These are phyloP conservation scores for Penicillium pancosmium DNA, from an alignment of 495 filamentous ascomycete species.

Conservation along the genomic window DNA sequence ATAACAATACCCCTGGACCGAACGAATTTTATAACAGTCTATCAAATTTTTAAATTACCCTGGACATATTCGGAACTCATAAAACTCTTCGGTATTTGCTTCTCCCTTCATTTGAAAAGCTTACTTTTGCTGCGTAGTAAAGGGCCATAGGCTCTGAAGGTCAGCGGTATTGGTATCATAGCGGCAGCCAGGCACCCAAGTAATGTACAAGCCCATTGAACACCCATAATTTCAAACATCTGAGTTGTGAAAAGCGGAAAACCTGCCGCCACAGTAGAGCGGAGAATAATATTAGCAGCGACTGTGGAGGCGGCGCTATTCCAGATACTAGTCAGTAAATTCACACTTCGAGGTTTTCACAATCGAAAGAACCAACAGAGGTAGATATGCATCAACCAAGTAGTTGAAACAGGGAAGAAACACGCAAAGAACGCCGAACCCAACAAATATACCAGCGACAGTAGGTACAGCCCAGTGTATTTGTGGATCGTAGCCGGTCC, in stretches of 20 bases:
- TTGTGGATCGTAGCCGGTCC: constrained; percentile 37
- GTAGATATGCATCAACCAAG: constrained; percentile 50
- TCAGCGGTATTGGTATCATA: constrained; percentile 72
- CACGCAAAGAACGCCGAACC: constrained; percentile 40
- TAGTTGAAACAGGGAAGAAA: constrained; percentile 48
- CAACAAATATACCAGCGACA: constrained; percentile 34
- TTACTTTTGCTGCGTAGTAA: constrained; percentile 37
- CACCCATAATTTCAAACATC: constrained; percentile 79
- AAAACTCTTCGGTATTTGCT: too few species aligned
- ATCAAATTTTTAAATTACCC: too few species aligned
- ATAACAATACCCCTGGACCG: too few species aligned
- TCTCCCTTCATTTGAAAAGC: constrained; percentile 15
- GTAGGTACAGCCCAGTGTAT: constrained; percentile 42
- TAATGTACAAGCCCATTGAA: constrained; percentile 78
- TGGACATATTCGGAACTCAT: too few species aligned
- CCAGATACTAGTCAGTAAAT: constrained; percentile 4
- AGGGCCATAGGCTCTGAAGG: constrained; percentile 38
- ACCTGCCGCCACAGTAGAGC: constrained; percentile 71
- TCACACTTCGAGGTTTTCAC: neutral
- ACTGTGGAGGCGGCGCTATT: constrained; percentile 78
- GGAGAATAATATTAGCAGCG: constrained; percentile 86
- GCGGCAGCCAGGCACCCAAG: constrained; percentile 71
- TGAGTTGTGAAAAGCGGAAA: constrained; percentile 84
- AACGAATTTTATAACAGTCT: too few species aligned
- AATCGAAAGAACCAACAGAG: constrained; percentile 63